Base-by-base conservation (phyloP, 768 basidiomycete species). In the Boletales sp. region DNA sequence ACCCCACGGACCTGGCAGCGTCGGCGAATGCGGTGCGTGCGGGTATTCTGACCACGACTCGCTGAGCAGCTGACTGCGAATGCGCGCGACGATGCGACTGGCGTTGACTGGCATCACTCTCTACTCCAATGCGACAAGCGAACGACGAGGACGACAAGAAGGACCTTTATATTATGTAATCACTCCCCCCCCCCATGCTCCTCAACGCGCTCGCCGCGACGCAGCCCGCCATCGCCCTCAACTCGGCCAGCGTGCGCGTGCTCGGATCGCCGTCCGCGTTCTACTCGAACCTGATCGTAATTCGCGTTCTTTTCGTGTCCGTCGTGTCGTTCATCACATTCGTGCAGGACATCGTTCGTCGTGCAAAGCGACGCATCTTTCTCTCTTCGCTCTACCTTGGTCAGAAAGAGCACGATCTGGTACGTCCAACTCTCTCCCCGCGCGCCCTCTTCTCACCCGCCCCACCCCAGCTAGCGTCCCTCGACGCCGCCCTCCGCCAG, bases 381-480 rank as follows among this genome's bases (percentile, higher is more conserved):
- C 77, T 99, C 28, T 96, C 95, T 0, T 90, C 90, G 1, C 72
- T 96, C 11, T 96, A 96, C 65, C 83, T 96, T 47, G 92, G 92
- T 12, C 78, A 83, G 11, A 78, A 83, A 44, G 92, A 96, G 65
- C 70, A 72, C 9, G 80, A 89, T 53, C 76, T 99, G 56, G 95
- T 94, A 49, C 58, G 87, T 74, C 0, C 43, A 33, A 21, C 21
- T 21, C 21, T 21, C 21, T 21, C 21, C 4, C 21, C 2, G 2
- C 21, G 21, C 21, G 15, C 8, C n/a, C 12, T 33, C 6, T 0
- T n/a, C 41, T 0, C 34, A 5, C 5, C 25, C 17, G 1, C 42
- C 14, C 11, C 25, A 10, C 18, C 42, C 13, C 57, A 98, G 95
- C 72, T 97, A 54, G 75, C 79, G 35, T 71, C 87, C 3, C 69